A percentile compares a stretch with the other conserved stretches of the same genome.
Evolutionary conservation across 768 basidiomycete species (phyloP).

Genomic region (Lactifluus pinguis): DNA sequence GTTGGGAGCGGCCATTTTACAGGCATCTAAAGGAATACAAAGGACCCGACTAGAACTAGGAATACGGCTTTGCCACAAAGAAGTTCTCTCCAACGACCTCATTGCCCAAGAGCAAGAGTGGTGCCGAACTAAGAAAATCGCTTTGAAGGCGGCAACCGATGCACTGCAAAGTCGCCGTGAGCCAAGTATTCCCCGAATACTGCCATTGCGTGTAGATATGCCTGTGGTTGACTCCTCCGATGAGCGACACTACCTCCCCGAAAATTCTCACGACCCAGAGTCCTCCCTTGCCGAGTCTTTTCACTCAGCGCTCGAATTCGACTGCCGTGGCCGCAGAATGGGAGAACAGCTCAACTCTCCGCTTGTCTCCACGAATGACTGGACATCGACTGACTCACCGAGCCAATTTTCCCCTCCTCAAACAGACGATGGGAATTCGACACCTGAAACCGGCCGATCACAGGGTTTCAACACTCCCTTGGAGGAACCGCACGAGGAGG

Average conservation of each 20-base stretch:
- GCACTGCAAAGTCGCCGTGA: constrained; percentile 42
- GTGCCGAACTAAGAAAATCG: constrained; percentile 57
- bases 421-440: neutral
- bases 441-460: constrained; percentile 10
- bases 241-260: constrained; percentile 4
- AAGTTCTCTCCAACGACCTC: constrained; percentile 69
- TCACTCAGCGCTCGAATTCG: constrained; percentile 56
- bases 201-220: constrained; percentile 15
- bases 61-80: constrained; percentile 65
- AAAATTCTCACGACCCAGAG: constrained; percentile 26
- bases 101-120: constrained; percentile 58
- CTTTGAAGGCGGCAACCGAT: constrained; percentile 63
- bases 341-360: constrained; percentile 11
- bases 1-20: constrained; percentile 51
- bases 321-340: constrained; percentile 19
- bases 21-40: constrained; percentile 55
- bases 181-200: constrained; percentile 20
- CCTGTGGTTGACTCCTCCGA: constrained; percentile 17
- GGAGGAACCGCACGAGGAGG: constrained; percentile 53
- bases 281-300: constrained; percentile 49
- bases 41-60: constrained; percentile 63
- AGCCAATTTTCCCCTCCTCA: neutral
- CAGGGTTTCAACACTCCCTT: constrained; percentile 38
- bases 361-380: neutral
- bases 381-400: neutral